A percentile compares a stretch with the other conserved stretches of the same genome.
phyloP scores from a whole-genome alignment of 164 flowering plant species.

The Malania oleifera region DNA sequence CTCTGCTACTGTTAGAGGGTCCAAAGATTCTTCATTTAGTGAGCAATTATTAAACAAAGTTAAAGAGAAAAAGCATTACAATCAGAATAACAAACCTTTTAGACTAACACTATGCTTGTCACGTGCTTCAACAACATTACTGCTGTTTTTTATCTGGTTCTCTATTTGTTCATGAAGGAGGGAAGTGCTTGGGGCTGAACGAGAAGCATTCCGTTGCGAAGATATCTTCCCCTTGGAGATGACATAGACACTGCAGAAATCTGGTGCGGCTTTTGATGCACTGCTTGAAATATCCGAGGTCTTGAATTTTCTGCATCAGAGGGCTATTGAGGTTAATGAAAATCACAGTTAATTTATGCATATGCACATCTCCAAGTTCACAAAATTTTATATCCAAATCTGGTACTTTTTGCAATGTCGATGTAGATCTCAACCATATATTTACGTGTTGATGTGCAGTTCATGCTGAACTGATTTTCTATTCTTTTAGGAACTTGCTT shows the following conservation, averaged over 20 bases:
- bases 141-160: constrained; percentile 12
- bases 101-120: not conserved
- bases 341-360: not conserved
- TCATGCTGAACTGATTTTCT: no score
- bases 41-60: not conserved
- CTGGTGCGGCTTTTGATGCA: constrained; percentile 60
- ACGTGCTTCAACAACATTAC: not conserved
- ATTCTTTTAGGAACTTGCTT: no score
- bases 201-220: constrained; percentile 42
- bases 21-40: not conserved
- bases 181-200: constrained; percentile 43
- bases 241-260: constrained; percentile 67
- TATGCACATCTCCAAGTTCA: no score
- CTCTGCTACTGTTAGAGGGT: constrained; percentile 13
- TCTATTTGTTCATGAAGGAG: constrained; percentile 30
- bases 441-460: no score
- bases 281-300: constrained; percentile 31
- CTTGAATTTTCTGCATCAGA: constrained; percentile 45
- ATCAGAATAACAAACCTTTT: not conserved
- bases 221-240: constrained; percentile 64
- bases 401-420: no score
- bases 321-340: not conserved
- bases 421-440: no score
- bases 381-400: no score
- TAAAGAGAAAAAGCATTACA: not conserved